Conservation (phyloP, 148 eudicot genomes). For the Chenopodium quinoa region DNA sequence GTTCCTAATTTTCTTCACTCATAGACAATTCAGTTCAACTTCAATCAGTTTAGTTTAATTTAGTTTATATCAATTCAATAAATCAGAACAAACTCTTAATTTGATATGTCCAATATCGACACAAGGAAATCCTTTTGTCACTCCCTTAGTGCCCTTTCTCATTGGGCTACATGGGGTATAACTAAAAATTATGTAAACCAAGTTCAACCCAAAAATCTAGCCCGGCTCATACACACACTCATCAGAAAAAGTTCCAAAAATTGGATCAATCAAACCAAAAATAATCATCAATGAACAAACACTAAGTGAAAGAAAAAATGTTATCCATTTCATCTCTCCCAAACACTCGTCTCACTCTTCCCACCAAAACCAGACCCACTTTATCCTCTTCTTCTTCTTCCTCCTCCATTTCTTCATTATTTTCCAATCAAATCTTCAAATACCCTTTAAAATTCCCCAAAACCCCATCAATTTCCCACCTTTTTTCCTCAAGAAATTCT, state of each 20-base stretch:
- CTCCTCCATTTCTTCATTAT: slow-evolving; percentile 16
- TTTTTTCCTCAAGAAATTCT: slow-evolving; percentile 21
- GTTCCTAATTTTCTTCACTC: too few species aligned
- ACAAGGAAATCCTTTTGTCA: too few species aligned
- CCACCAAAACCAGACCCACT: slow-evolving; percentile 5
- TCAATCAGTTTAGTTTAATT: too few species aligned
- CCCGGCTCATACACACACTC: background rate
- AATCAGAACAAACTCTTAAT: too few species aligned
- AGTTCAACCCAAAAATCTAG: background rate
- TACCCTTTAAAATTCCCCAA: slow-evolving; percentile 18
- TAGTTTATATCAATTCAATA: too few species aligned
- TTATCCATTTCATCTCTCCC: slow-evolving; percentile 34
- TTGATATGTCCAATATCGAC: too few species aligned
- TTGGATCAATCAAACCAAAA: background rate
- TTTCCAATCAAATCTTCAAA: background rate
- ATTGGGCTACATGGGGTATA: too few species aligned
- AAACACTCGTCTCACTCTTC: slow-evolving; percentile 10
- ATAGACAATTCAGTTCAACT: too few species aligned
- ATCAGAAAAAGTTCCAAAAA: background rate
- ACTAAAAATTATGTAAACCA: background rate
- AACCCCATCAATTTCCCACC: slow-evolving; percentile 13
- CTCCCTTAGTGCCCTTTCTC: too few species aligned
- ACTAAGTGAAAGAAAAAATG: slow-evolving; percentile 24
- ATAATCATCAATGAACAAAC: background rate
- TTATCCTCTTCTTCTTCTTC: slow-evolving; percentile 15